Percentiles rank a stretch among this genome's conserved stretches.
Evolutionary conservation across 305 asterid genomes (phyloP).

Genomic region (Fraxinus platypoda): DNA sequence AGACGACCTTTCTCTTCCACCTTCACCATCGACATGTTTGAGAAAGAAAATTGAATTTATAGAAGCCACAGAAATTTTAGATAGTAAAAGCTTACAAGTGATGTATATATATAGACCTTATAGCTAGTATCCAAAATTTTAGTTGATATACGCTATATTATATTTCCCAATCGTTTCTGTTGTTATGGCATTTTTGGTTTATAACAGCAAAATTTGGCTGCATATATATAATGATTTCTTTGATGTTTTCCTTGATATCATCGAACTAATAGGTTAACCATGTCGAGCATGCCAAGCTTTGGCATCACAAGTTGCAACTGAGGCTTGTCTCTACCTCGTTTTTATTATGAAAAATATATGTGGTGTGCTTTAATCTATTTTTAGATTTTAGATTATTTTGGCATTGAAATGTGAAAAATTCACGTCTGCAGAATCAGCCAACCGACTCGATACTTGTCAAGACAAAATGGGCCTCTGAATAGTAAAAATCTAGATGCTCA

Average conservation of each 20-base stretch:
- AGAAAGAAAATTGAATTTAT: not conserved
- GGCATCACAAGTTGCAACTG: not conserved
- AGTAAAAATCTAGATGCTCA: not conserved
- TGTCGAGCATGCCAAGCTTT: not conserved
- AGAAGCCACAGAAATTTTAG: not conserved
- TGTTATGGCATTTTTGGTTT: not conserved
- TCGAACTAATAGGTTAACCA: not conserved
- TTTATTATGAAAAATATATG: not conserved
- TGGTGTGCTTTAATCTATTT: not conserved
- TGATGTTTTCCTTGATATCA: not conserved
- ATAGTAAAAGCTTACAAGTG: not conserved
- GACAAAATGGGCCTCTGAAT: not conserved
- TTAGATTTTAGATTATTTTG: not conserved
- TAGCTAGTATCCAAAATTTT: not conserved
- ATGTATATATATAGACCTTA: not conserved
- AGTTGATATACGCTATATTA: not conserved
- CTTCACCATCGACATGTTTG: constrained; percentile 25
- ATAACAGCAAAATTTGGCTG: not conserved
- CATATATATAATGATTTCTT: not conserved
- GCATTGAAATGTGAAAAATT: not conserved
- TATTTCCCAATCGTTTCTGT: not conserved
- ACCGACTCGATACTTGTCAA: not conserved
- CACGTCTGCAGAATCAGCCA: not conserved
- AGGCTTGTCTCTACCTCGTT: not conserved
- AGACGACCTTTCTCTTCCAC: constrained; percentile 46